phyloP scores from a whole-genome alignment of 768 basidiomycete species.

The Exsudoporus frostii region DNA sequence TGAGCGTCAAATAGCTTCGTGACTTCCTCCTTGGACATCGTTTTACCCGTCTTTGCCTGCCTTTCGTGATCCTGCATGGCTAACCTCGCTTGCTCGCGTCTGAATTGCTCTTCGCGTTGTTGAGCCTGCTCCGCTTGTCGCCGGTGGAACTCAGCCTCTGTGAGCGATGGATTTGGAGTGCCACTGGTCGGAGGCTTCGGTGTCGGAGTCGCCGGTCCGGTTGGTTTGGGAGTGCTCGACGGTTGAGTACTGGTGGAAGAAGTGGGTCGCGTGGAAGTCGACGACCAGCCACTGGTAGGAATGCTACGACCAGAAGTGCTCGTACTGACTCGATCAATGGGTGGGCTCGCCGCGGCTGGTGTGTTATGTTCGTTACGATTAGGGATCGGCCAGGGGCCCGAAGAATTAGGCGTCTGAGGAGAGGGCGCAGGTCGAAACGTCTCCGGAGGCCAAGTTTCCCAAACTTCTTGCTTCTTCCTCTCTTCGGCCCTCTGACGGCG shows the following conservation, averaged over 20 bases:
- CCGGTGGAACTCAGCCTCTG: slow-evolving; percentile 59
- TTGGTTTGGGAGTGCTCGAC: slow-evolving; percentile 26
- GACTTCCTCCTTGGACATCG: slow-evolving; percentile 56
- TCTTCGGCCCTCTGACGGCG: slow-evolving; percentile 31
- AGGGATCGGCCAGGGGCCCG: slow-evolving; percentile 32
- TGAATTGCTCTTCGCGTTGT: slow-evolving; percentile 67
- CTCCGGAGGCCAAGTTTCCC: slow-evolving; percentile 29
- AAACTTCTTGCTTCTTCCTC: slow-evolving; percentile 28
- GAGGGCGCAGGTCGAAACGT: slow-evolving; percentile 20
- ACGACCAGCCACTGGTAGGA: slow-evolving; percentile 27
- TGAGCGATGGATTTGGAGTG: slow-evolving; percentile 20
- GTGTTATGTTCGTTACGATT: slow-evolving; percentile 32
- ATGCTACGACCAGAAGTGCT: slow-evolving; percentile 27
- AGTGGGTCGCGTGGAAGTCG: slow-evolving; percentile 28
- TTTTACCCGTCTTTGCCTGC: slow-evolving; percentile 39
- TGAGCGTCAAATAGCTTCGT: slow-evolving; percentile 55
- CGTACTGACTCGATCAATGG: slow-evolving; percentile 31
- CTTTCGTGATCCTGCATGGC: slow-evolving; percentile 51
- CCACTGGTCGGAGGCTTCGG: slow-evolving; percentile 14
- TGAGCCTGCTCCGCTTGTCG: slow-evolving; percentile 62
- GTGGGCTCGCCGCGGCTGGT: slow-evolving; percentile 31
- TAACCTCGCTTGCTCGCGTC: slow-evolving; percentile 59
- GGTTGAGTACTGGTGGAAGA: slow-evolving; percentile 26
- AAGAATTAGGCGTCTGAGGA: slow-evolving; percentile 28
- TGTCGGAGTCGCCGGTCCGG: slow-evolving; percentile 21